These are phyloP conservation scores for Gentiana straminea DNA, from an alignment of 257 asterid species.

Conservation along the genomic window DNA sequence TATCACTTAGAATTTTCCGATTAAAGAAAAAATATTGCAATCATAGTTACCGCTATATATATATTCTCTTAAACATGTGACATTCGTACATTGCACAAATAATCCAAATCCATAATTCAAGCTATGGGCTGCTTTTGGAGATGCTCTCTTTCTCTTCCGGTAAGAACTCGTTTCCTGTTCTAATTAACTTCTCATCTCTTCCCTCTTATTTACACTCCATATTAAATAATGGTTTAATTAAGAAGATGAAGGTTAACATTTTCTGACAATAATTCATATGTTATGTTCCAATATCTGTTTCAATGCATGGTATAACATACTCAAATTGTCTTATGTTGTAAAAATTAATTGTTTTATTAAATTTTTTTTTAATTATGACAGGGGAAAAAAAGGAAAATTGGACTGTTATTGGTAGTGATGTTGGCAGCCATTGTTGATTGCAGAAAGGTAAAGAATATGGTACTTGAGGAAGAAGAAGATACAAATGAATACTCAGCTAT, in stretches of 20 bases:
- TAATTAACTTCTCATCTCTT: neutral
- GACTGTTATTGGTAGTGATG: conserved; percentile 17
- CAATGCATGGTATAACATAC: too few relatives aligned
- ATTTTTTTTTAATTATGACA: neutral
- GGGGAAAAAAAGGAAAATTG: conserved; percentile 13
- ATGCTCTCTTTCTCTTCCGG: conserved; percentile 15
- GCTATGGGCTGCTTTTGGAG: conserved; percentile 12
- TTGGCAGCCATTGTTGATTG: conserved; percentile 28
- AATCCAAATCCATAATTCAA: neutral
- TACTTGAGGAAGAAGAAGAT: conserved; percentile 26
- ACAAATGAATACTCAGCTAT: conserved; percentile 59
- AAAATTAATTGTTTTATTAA: too few relatives aligned
- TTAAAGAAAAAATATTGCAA: too few relatives aligned
- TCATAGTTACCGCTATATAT: conserved; percentile 8
- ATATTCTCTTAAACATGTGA: conserved; percentile 17
- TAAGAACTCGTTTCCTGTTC: conserved; percentile 12
- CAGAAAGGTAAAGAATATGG: conserved; percentile 22
- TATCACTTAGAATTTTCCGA: too few relatives aligned
- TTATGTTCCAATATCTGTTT: too few relatives aligned
- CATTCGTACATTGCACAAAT: conserved; percentile 2
- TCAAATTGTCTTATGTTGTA: too few relatives aligned
- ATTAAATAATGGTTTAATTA: too few relatives aligned
- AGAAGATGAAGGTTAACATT: too few relatives aligned
- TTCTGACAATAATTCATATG: too few relatives aligned
- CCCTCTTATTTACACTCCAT: neutral